These are phyloP conservation scores for Kwoniella botswanensis DNA, from an alignment of 768 basidiomycete species.

Conservation along the genomic window DNA sequence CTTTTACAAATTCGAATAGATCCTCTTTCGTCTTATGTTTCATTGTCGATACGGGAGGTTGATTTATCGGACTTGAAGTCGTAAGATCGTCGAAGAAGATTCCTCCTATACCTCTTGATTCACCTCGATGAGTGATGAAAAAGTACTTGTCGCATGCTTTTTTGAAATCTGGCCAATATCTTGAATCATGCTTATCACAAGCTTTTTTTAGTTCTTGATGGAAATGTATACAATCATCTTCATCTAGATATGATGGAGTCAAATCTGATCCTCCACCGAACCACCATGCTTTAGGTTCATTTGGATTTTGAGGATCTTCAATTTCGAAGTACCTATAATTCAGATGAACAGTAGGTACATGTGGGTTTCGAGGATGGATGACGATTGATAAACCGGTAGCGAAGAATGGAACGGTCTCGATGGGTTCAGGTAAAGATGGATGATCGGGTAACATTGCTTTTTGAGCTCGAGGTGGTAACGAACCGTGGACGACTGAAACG, in stretches of 20 bases:
- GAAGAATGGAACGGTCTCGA: constrained; percentile 78
- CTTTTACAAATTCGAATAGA: constrained; percentile 75
- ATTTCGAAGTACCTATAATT: constrained; percentile 99
- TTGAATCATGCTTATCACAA: constrained; percentile 72
- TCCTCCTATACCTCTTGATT: constrained; percentile 88
- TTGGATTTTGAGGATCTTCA: constrained; percentile 59
- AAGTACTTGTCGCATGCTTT: constrained; percentile 99
- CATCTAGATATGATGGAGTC: constrained; percentile 89
- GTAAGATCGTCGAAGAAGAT: constrained; percentile 93
- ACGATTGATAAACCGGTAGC: constrained; percentile 91
- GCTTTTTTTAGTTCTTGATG: constrained; percentile 76
- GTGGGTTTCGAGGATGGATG: constrained; percentile 90
- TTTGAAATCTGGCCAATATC: constrained; percentile 80
- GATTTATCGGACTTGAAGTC: constrained; percentile 62
- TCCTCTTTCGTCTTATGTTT: constrained; percentile 63
- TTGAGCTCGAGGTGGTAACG: constrained; percentile 84
- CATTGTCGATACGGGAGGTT: constrained; percentile 56
- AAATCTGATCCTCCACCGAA: constrained; percentile 96
- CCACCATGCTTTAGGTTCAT: constrained; percentile 81
- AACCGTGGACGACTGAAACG: constrained; percentile 87
- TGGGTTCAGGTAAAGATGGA: constrained; percentile 59
- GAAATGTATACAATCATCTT: constrained; percentile 85
- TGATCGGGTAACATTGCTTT: constrained; percentile 96
- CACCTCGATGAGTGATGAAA: constrained; percentile 80
- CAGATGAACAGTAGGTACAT: constrained; percentile 90